Evolutionary conservation across 1,139 yeast species (phyloP), one percentile per base, ranked within the genome.

Genomic region (Candida pseudoviswanathii): DNA sequence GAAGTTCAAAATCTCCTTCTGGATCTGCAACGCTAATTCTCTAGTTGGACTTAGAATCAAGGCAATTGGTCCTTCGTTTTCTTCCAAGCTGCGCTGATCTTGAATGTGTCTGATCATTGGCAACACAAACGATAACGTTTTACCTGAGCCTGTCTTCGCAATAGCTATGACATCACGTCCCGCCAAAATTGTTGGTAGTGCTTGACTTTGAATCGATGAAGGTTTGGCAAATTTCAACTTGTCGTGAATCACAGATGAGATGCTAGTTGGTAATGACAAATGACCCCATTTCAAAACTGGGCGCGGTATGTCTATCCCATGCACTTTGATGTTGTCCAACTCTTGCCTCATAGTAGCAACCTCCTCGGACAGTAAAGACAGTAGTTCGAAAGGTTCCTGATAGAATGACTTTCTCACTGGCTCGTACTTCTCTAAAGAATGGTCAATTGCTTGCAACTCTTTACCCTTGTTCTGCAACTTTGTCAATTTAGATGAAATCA

Each of bases 121-220:
- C 8, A 95, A 64, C 7, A 91, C 73, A 66, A 89, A 95, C 1
- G 97, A 87, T 60, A 94, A 76, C 0, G 99, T 95, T 63, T 94
- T 94, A 1, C 99, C 99, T 2, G 97, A 89, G 0, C 99, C 99
- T 0, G 99, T 94, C 58, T 91, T 90, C 0, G 99, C 98, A 31
- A 94, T 87, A 5, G 97, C 98, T 47, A 95, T 86, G 3, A 94
- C 82, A 70, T 95, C 98, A 50, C 89, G 68, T 0, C 99, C 98
- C 4, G 86, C 77, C 94, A 94, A 86, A 16, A 91, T 82, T 0
- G 92, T 87, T 0, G 99, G 99, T 16, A 92, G 75, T 0, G 97
- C 92, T 62, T 92, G 97, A 0, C 92, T 78, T 65, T 95, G 99
- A 51, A 95, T 90, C 0, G 97, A 82, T 0, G 97, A 89, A 0